Conservation (phyloP, 2,329 filamentous ascomycete species). For the Aspergillus alliaceus region DNA sequence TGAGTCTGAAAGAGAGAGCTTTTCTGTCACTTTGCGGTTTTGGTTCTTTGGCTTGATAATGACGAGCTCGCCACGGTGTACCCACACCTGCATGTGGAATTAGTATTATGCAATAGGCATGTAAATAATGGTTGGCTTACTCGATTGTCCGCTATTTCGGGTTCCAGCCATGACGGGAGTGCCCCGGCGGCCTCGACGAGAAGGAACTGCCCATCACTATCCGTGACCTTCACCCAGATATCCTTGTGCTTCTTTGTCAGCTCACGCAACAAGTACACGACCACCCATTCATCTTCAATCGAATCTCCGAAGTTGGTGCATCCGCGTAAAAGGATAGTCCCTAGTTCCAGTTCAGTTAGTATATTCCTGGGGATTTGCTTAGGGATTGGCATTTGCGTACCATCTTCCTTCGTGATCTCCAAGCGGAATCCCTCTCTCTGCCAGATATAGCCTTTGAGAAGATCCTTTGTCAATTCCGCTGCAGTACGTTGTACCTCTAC, state of each 20-base stretch:
- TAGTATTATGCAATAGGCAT: not conserved
- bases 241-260: slow-evolving; percentile 70
- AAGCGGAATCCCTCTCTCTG: slow-evolving; percentile 81
- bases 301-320: slow-evolving; percentile 88
- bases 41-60: slow-evolving; percentile 65
- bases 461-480: slow-evolving; percentile 59
- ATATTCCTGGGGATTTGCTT: not conserved
- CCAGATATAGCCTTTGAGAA: slow-evolving; percentile 91
- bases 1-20: slow-evolving; percentile 66
- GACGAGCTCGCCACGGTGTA: slow-evolving; percentile 72
- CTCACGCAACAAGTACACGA: slow-evolving; percentile 84
- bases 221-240: slow-evolving; percentile 79
- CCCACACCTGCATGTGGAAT: slow-evolving; percentile 64
- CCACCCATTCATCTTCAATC: slow-evolving; percentile 95
- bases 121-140: slow-evolving; percentile 30
- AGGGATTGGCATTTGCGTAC: slow-evolving; percentile 42
- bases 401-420: slow-evolving; percentile 60
- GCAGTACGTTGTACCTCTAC: slow-evolving; percentile 71
- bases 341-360: slow-evolving; percentile 26
- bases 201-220: slow-evolving; percentile 92
- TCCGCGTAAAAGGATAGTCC: slow-evolving; percentile 65
- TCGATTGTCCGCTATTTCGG: slow-evolving; percentile 82
- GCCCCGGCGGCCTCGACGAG: slow-evolving; percentile 89
- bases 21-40: slow-evolving; percentile 36
- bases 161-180: slow-evolving; percentile 85